Percentiles rank a stretch among this genome's conserved stretches.
Evolutionary conservation across 768 basidiomycete genomes (phyloP).

Genomic region (Hygrocybe coccinea): DNA sequence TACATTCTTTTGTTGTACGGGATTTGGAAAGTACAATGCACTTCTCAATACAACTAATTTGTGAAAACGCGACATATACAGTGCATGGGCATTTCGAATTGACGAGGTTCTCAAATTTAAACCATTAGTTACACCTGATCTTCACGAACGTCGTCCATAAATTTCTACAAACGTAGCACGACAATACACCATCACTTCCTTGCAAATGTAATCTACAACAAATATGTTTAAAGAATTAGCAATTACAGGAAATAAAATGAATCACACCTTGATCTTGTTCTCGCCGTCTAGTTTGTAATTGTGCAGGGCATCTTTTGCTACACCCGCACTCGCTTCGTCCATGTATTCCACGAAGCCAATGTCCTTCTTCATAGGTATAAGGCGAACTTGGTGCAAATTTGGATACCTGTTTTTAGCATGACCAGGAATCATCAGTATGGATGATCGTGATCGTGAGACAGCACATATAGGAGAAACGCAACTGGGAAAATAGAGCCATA

Average conservation of each 20-base stretch:
- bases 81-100: no score
- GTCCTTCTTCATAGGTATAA: constrained; percentile 94
- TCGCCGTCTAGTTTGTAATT: constrained; percentile 97
- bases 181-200: constrained; percentile 69
- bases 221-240: constrained; percentile 5
- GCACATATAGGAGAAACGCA: constrained; percentile 25
- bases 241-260: background rate
- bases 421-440: background rate
- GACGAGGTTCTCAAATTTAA: no score
- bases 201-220: constrained; percentile 62
- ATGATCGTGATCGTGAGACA: constrained; percentile 2
- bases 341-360: constrained; percentile 98
- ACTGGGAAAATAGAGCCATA: constrained; percentile 88
- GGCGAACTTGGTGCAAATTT: constrained; percentile 94
- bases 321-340: constrained; percentile 87
- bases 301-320: constrained; percentile 94
- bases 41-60: background rate
- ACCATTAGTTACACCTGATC: no score
- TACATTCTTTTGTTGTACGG: background rate
- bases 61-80: no score
- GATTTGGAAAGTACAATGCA: background rate
- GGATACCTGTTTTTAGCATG: constrained; percentile 60
- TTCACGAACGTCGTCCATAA: no score
- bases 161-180: no score
- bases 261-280: constrained; percentile 89